phyloP scores from a whole-genome alignment of 1,284 basidiomycete genomes.

The Malassezia nana region DNA sequence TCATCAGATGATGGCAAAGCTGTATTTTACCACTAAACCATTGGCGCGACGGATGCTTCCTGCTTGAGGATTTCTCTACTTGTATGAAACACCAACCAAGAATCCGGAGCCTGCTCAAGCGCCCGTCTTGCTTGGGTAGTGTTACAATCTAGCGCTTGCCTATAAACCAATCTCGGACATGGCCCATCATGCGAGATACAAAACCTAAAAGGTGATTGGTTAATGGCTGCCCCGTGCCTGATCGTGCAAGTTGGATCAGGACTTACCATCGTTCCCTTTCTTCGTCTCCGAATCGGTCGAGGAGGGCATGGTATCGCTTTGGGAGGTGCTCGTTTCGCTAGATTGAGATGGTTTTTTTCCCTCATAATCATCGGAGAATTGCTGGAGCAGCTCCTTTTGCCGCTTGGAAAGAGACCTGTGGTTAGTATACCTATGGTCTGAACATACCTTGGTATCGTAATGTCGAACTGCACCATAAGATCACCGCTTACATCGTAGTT shows the following conservation, averaged over 20 bases:
- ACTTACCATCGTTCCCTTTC: constrained; percentile 15
- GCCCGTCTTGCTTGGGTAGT: background rate
- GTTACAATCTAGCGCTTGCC: background rate
- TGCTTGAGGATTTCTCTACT: background rate
- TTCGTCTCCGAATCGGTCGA: background rate
- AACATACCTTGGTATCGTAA: constrained; percentile 77
- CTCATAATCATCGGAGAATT: constrained; percentile 85
- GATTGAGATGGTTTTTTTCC: constrained; percentile 48
- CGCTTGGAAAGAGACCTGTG: constrained; percentile 65
- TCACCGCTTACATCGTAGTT: constrained; percentile 56
- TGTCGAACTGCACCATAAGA: constrained; percentile 76
- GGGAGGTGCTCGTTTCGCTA: background rate
- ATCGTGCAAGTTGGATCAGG: constrained; percentile 1
- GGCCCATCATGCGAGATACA: constrained; percentile 4
- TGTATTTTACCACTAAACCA: constrained; percentile 15
- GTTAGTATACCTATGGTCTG: background rate
- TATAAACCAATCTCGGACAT: constrained; percentile 8
- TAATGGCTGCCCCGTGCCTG: constrained; percentile 1
- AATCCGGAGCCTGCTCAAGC: too few species aligned
- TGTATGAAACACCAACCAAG: too few species aligned
- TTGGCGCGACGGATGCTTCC: background rate
- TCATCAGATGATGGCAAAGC: constrained; percentile 7
- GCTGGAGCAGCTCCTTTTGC: constrained; percentile 76
- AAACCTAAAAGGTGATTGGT: constrained; percentile 5
- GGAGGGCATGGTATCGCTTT: background rate